phyloP scores from a whole-genome alignment of 1,284 basidiomycete species.

The Pulchroboletus neoregius region DNA sequence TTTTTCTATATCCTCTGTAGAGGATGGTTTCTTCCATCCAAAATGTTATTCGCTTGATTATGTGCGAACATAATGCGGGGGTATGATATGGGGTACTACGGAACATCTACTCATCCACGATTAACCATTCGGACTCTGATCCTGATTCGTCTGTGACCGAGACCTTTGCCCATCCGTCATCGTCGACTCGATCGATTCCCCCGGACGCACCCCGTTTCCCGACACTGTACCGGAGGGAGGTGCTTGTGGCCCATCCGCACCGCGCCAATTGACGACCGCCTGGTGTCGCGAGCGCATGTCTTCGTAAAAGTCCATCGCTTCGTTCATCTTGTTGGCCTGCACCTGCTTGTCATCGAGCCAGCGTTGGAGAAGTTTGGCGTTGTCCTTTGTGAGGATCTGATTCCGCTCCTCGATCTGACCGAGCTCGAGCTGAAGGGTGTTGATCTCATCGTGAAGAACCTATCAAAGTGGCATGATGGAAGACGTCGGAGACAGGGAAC shows the following conservation, averaged over 20 bases:
- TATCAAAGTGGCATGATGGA: conserved; percentile 33
- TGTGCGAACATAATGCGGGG: conserved; percentile 10
- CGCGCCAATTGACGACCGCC: conserved; percentile 52
- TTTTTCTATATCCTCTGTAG: conserved; percentile 30
- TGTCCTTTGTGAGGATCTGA: conserved; percentile 82
- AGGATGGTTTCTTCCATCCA: conserved; percentile 29
- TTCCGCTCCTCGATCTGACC: conserved; percentile 87
- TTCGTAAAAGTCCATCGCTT: conserved; percentile 81
- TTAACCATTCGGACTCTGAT: conserved; percentile 86
- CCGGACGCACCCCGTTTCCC: conserved; percentile 69
- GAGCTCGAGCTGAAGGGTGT: conserved; percentile 85
- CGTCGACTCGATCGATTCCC: conserved; percentile 45
- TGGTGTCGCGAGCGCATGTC: conserved; percentile 70
- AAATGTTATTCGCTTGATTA: conserved; percentile 25
- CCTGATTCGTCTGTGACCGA: conserved; percentile 60
- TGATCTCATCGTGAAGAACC: conserved; percentile 94
- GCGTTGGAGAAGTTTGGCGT: conserved; percentile 89
- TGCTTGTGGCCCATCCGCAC: conserved; percentile 35
- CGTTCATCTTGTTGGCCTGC: conserved; percentile 95
- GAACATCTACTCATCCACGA: conserved; percentile 44
- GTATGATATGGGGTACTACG: conserved; percentile 24
- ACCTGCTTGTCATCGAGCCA: conserved; percentile 94
- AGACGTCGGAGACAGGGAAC: background rate
- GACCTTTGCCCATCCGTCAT: conserved; percentile 71
- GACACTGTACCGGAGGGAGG: conserved; percentile 38